Conservation (phyloP, 2,329 filamentous ascomycete genomes). For the Chaetomium sp. region DNA sequence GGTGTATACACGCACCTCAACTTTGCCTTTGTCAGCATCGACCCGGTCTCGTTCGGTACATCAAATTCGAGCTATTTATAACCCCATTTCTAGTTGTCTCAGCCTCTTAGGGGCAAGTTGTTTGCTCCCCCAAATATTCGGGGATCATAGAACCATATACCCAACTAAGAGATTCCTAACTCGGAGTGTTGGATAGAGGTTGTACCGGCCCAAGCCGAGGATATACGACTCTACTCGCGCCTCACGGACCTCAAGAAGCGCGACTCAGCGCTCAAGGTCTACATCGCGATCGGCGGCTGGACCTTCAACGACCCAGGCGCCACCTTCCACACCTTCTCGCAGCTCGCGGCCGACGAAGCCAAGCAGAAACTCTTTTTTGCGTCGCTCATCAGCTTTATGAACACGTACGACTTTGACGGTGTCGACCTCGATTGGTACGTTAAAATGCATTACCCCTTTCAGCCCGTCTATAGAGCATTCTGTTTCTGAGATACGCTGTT, state of each 20-base stretch:
- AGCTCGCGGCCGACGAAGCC: background rate
- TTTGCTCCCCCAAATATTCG: too few species aligned
- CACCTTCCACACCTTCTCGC: background rate
- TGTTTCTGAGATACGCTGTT: too few species aligned
- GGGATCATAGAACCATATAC: too few species aligned
- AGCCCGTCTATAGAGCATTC: too few species aligned
- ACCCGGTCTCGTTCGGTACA: background rate
- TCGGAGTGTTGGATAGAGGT: too few species aligned
- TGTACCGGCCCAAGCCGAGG: too few species aligned
- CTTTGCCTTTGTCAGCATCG: conserved; percentile 1
- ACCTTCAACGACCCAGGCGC: background rate
- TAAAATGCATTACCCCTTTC: too few species aligned
- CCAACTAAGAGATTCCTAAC: too few species aligned
- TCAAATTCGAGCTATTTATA: too few species aligned
- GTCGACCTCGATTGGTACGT: conserved; percentile 3
- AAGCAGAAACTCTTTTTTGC: background rate
- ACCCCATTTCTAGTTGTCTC: too few species aligned
- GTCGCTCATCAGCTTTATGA: background rate
- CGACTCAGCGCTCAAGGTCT: background rate
- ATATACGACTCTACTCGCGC: background rate
- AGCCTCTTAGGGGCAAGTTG: too few species aligned
- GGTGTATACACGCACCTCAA: conserved; percentile 4
- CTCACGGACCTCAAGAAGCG: background rate
- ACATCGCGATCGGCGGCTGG: conserved; percentile 1
- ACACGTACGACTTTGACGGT: conserved; percentile 3